Evolutionary conservation across 169 alveolate genomes (phyloP).

Genomic region (Plasmodium billcollinsi): DNA sequence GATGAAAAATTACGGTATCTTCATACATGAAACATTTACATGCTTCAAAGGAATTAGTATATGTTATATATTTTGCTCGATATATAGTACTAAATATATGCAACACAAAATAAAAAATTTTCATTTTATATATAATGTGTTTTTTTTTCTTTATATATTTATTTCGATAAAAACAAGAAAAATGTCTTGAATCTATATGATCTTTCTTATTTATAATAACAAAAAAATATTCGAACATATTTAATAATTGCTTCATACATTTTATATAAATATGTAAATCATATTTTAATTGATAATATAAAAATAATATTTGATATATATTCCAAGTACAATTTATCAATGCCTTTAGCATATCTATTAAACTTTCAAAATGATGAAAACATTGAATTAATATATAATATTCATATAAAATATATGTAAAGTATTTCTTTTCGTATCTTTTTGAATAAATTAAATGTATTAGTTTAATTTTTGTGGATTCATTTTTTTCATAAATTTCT

Average conservation of each 20-base stretch:
- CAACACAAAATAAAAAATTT: slow-evolving; percentile 8
- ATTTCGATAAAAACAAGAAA: slow-evolving; percentile 47
- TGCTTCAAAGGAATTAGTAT: not conserved
- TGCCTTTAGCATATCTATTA: not conserved
- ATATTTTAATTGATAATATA: slow-evolving; percentile 47
- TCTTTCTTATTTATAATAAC: slow-evolving; percentile 15
- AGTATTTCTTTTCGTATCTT: slow-evolving; percentile 13
- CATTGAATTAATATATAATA: not conserved
- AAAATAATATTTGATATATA: slow-evolving; percentile 19
- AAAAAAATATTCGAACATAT: slow-evolving; percentile 31
- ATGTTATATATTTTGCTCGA: slow-evolving; percentile 3
- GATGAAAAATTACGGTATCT: slow-evolving; percentile 4
- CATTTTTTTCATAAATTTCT: not conserved
- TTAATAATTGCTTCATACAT: slow-evolving; percentile 17
- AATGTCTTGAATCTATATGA: slow-evolving; percentile 23
- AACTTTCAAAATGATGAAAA: not conserved
- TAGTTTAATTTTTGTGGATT: slow-evolving; percentile 3
- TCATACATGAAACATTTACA: not conserved
- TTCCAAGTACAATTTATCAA: slow-evolving; percentile 6
- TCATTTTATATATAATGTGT: not conserved
- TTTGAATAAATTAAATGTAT: slow-evolving; percentile 11
- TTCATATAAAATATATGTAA: slow-evolving; percentile 17
- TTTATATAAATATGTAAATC: not conserved
- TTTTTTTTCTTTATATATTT: slow-evolving; percentile 38
- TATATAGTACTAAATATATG: slow-evolving; percentile 7